Percentiles rank a stretch among this genome's conserved stretches.
Conservation (phyloP, 805 yeast genomes). For the Schwanniomyces pseudopolymorphus region DNA sequence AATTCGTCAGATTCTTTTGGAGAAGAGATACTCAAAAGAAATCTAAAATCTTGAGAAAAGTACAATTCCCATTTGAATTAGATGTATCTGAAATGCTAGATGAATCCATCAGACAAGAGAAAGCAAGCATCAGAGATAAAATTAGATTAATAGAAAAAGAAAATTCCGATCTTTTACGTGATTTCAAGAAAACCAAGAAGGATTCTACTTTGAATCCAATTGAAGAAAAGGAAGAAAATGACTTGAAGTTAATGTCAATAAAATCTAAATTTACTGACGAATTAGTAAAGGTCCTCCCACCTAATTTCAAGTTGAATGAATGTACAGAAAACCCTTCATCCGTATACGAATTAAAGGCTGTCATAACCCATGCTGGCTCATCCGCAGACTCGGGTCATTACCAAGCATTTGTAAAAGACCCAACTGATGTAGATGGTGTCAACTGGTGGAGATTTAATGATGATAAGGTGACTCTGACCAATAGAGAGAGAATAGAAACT, state of each 20-base stretch:
- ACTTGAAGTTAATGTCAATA: conserved; percentile 47
- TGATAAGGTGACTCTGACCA: conserved; percentile 78
- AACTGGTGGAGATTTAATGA: conserved; percentile 96
- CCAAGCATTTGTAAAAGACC: conserved; percentile 83
- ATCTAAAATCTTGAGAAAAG: conserved; percentile 91
- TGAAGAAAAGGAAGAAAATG: conserved; percentile 57
- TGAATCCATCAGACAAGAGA: conserved; percentile 65
- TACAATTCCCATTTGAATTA: conserved; percentile 89
- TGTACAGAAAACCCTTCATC: conserved; percentile 83
- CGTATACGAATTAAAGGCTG: conserved; percentile 76
- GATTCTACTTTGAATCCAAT: conserved; percentile 41
- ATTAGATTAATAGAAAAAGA: conserved; percentile 74
- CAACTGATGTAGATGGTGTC: conserved; percentile 59
- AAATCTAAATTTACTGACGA: conserved; percentile 52
- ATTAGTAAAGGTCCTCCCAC: conserved; percentile 43
- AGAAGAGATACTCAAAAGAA: conserved; percentile 86
- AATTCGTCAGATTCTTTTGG: conserved; percentile 96
- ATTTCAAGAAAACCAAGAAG: conserved; percentile 59
- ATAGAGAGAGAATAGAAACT: conserved; percentile 75
- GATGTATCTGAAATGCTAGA: conserved; percentile 86
- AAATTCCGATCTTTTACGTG: conserved; percentile 68
- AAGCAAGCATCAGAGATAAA: conserved; percentile 72
- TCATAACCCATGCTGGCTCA: conserved; percentile 92
- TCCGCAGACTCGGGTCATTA: conserved; percentile 98
- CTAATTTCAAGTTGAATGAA: conserved; percentile 18